Evolutionary conservation across 208 protist species (phyloP), one percentile per base, ranked within the genome.

Genomic region (Trypanosoma conorhini): DNA sequence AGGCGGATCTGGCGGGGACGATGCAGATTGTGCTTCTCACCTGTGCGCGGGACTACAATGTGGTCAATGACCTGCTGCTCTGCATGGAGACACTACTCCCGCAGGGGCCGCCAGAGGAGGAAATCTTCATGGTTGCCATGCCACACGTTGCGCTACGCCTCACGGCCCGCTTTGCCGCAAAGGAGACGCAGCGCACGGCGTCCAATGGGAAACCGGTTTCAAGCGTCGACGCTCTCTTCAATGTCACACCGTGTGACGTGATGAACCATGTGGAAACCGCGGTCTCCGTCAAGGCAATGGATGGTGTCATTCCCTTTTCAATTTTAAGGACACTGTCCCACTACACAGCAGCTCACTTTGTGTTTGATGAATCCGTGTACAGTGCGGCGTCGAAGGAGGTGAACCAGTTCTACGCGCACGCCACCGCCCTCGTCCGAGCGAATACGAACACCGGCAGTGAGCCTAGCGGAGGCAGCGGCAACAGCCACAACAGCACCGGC

Each of bases 21-120:
- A 86, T 87, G 66, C 83, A 93, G 60, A 13, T 77, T 12, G 69
- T 93, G n/a, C 67, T 95, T 31, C 67, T 89, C n/a, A 80, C 84
- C 22, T 84, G 73, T 56, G 81, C 85, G 21, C 54, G 79, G 52
- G 85, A 91, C 61, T 88, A 77, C 66, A 91, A 92, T 77, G 79
- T 77, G 8, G 74, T 95, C 31, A 90, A 83, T 63, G 89, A 95
- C 57, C 62, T 92, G 54, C 52, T 91, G 22, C 69, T 91, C 5
- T 72, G 64, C 26, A 3, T 92, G 15, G 80, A 85, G 64, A 72
- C 76, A 62, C 24, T 89, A 44, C 56, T 81, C 22, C 74, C 71
- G 13, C 57, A 76, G 21, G 70, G 80, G 71, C 76, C 74, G 55
- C 62, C 74, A 21, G 51, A 26, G 12, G 46, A 79, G 15, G 63